These are phyloP conservation scores for Glebionis coronaria DNA, from an alignment of 129 eudicot species.

Conservation along the genomic window DNA sequence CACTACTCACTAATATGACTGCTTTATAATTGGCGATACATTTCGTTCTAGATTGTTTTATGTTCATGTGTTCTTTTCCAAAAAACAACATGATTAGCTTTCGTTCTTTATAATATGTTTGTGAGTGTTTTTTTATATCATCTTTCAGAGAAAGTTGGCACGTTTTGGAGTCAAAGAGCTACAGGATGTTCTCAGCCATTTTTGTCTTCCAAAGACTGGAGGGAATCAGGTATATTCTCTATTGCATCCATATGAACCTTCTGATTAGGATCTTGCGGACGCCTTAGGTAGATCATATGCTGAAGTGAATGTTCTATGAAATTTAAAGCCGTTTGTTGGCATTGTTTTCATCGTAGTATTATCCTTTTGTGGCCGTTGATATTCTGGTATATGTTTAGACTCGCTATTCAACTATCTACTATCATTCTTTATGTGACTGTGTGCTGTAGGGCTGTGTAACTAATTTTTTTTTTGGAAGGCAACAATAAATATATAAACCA, in stretches of 20 bases:
- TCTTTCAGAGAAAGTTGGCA: constrained; percentile 37
- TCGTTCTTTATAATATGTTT: background rate
- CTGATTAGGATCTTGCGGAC: background rate
- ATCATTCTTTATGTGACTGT: constrained; percentile 2
- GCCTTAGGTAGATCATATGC: background rate
- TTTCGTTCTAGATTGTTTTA: constrained; percentile 4
- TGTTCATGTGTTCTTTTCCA: background rate
- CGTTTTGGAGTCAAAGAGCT: constrained; percentile 50
- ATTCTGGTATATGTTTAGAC: background rate
- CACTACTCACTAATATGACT: background rate
- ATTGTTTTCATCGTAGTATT: too few species aligned
- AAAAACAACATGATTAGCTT: background rate
- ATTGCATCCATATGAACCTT: constrained; percentile 9
- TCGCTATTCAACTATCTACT: background rate
- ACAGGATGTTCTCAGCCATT: constrained; percentile 44
- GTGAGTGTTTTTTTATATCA: background rate
- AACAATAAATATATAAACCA: too few species aligned
- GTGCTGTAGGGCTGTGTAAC: too few species aligned
- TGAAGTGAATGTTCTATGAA: background rate
- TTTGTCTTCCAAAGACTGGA: constrained; percentile 54
- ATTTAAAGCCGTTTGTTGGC: background rate
- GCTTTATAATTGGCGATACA: constrained; percentile 3
- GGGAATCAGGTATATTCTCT: constrained; percentile 45
- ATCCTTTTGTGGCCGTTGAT: background rate
- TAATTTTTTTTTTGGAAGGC: too few species aligned